Evolutionary conservation across 805 yeast species (phyloP), one percentile per base, ranked within the genome.

Genomic region (Cyberlindnera suaveolens): DNA sequence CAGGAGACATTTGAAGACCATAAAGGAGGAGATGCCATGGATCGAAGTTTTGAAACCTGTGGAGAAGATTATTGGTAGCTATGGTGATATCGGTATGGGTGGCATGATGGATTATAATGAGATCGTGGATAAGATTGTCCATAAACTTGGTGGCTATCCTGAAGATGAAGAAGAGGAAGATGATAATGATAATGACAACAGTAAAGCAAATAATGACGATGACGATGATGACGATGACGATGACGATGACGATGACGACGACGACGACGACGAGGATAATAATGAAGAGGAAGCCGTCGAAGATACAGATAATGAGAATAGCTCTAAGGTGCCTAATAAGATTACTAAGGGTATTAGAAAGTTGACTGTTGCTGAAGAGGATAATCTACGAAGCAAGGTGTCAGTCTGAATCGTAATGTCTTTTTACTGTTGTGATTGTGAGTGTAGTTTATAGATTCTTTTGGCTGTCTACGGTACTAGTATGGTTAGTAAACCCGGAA

Each of bases 41-140:
- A 82, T 91, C 49, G 95, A 88, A 51, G 79, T 91, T n/a, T 72
- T 93, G 58, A 84, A 82, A 61, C 99, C 99, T 0, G 88, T 89
- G 19, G 99, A 91, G 63, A 91, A 91, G 63, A 96, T 91, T 6
- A 80, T 85, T 58, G 88, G 95, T 44, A 77, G 87, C 34, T 88
- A 90, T 67, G 98, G 99, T 48, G 98, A 91, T 55, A 89, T 93
- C 44, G 98, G 98, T n/a, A 85, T 93, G 88, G 98, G 99, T 39
- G 98, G 99, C 42, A 93, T 93, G 98, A 84, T 90, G 82, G 98
- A 93, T 55, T 88, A 95, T 79, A 85, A 87, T 61, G 97, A 90
- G 61, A 83, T 93, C 54, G 96, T 89, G 16, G 95, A 89, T 59
- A 79, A 80, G 54, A 73, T 87, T 39, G 95, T 85, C 17, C 71